Evolutionary conservation across 768 basidiomycete species (phyloP), one percentile per base, ranked within the genome.

Genomic region (Kwoniella pini): DNA sequence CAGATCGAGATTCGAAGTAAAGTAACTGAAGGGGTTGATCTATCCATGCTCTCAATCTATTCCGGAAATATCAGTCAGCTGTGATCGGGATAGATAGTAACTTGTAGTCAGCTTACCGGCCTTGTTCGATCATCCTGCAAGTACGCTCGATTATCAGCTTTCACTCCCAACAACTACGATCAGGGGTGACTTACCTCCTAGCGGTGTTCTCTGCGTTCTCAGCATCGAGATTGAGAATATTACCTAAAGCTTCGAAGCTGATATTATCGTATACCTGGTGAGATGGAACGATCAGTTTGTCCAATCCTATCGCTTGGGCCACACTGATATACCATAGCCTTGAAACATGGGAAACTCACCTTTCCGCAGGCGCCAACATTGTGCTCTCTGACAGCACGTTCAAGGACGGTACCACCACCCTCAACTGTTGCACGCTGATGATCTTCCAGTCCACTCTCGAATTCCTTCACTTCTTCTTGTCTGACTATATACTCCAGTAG

Each of bases 341-440:
- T 54, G 53, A 44, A 49, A 43, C 43, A 27, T 27, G 27, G 24
- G 21, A 24, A 21, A 62, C 72, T 40, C 48, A 78, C 92, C 71
- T 93, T 91, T 2, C 93, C 95, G 77, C 92, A 93, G 3, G 94
- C 92, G 63, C 97, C 85, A 10, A 99, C 83, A 78, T 99, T 99
- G 80, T 99, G 96, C 77, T 99, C 96, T 88, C 98, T 91, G 45
- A 99, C 93, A 5, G 96, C 96, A 45, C 94, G 86, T 77, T 98
- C 96, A 42, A 99, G 84, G 19, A 99, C 94, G 10, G 94, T 98
- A 5, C 91, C 87, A 2, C 96, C 95, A 1, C 93, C 95, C 40
- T 88, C 83, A 24, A 84, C 83, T 75, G 86, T 88, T n/a, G 96
- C 96, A 26, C 96, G 84, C 77, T 99, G 96, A 80, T 99, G 96